These are phyloP conservation scores for Carallia brachiata DNA, from an alignment of 345 rosid species.

Conservation along the genomic window DNA sequence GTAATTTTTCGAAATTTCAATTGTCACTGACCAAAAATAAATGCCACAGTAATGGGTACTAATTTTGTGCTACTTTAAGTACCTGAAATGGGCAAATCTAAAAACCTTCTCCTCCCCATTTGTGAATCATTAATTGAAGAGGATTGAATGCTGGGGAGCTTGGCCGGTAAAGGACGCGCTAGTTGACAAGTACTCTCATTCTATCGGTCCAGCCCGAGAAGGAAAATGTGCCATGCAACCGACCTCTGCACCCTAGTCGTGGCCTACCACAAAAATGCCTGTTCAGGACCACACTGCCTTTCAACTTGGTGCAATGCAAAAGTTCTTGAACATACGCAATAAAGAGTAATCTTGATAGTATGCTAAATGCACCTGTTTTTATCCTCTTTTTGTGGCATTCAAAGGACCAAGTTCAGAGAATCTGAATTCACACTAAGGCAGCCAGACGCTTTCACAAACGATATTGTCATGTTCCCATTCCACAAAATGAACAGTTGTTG, in stretches of 20 bases:
- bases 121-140: background rate
- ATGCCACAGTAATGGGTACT: too few species aligned
- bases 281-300: background rate
- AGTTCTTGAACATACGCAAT: too few species aligned
- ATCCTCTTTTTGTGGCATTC: background rate
- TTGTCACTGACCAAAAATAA: too few species aligned
- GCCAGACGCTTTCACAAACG: too few species aligned
- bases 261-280: conserved; percentile 28
- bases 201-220: background rate
- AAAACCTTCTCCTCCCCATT: conserved; percentile 19
- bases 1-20: background rate
- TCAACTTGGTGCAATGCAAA: background rate
- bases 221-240: background rate
- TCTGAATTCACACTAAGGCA: too few species aligned
- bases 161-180: background rate
- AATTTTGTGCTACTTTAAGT: too few species aligned
- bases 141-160: conserved; percentile 16
- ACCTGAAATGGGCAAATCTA: conserved; percentile 27
- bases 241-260: background rate
- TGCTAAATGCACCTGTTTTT: background rate
- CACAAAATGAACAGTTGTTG: too few species aligned
- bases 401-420: too few species aligned
- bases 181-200: background rate
- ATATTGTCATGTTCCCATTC: too few species aligned
- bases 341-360: too few species aligned